Percentiles rank a stretch among this genome's conserved stretches.
Conservation (phyloP, 2,329 filamentous ascomycete species). For the Trichoderma harzianum region DNA sequence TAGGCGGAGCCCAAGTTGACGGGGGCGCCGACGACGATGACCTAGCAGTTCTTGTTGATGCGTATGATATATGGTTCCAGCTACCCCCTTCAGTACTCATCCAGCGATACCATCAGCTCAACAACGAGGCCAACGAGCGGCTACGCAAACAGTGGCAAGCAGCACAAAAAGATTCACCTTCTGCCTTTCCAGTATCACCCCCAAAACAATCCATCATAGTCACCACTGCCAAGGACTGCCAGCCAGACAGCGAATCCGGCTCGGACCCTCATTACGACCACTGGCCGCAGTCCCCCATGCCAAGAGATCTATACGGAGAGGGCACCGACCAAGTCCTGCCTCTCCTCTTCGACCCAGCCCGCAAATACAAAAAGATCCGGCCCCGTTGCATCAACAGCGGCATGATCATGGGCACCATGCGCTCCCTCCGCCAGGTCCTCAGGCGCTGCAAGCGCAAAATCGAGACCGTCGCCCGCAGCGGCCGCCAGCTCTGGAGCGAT, state of each 20-base stretch:
- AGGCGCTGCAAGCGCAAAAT: slow-evolving; percentile 22
- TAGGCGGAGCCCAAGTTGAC: neutral
- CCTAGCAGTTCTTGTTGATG: slow-evolving; percentile 36
- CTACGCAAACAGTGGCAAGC: slow-evolving; percentile 22
- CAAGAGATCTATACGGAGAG: slow-evolving; percentile 32
- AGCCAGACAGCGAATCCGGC: slow-evolving; percentile 32
- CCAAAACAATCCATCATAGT: slow-evolving; percentile 28
- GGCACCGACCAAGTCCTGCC: slow-evolving; percentile 31
- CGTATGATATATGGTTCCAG: slow-evolving; percentile 40
- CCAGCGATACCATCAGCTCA: slow-evolving; percentile 30
- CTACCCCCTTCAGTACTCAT: slow-evolving; percentile 38
- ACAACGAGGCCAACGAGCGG: slow-evolving; percentile 26
- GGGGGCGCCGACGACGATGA: slow-evolving; percentile 1
- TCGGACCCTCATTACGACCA: slow-evolving; percentile 36
- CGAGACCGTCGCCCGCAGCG: slow-evolving; percentile 30
- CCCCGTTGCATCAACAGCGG: slow-evolving; percentile 28
- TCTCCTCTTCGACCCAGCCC: slow-evolving; percentile 30
- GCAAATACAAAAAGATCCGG: slow-evolving; percentile 31
- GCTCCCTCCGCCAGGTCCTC: slow-evolving; percentile 24
- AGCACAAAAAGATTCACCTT: neutral
- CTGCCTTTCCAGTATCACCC: slow-evolving; percentile 22
- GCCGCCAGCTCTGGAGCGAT: slow-evolving; percentile 37
- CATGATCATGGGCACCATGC: slow-evolving; percentile 27
- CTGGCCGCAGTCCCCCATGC: slow-evolving; percentile 37
- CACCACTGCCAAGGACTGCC: slow-evolving; percentile 34